Evolutionary conservation across 2,329 filamentous ascomycete genomes (phyloP), one percentile per base, ranked within the genome.

Genomic region (Penicillium sp.): DNA sequence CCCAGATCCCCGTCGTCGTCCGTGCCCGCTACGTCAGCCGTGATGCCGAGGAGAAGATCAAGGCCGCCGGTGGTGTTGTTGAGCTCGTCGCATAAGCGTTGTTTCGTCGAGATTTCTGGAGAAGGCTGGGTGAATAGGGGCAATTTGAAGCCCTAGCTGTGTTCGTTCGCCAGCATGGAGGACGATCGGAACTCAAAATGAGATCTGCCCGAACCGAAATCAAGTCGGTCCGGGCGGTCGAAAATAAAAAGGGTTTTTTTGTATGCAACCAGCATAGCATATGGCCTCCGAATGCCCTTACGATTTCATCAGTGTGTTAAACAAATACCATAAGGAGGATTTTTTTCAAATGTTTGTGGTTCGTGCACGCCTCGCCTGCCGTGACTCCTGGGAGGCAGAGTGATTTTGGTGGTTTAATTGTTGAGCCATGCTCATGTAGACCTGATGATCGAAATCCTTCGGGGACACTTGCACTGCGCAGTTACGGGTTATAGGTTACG

Each of bases 41-140:
- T 77, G 87, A 96, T 78, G 94, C 94, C 68, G 94, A 99, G 88
- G 84, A 90, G 83, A 99, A 99, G 89, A 97, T 99, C 81, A 96
- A 90, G 78, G 91, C 94, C 79, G 93, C 92, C 73, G 94, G 94
- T 79, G 93, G 93, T 80, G 90, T 96, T 74, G 83, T 96, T 73
- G 91, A 97, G 85, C 85, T 97, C 77, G 90, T 97, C 74, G 92
- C 91, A 81, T 97, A 89, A 84, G 72, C 67, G 68, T 62, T 64
- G 57, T 63, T 61, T 54, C 49, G 56, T 50, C 58, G 60, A 64
- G 67, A 56, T 62, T 57, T 62, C 55, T 46, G 61, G 63, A 63
- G 63, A 65, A 64, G 58, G 55, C 61, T 35, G 59, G 58, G 61
- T 63, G 63, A 63, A 64, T 62, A 59, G 57, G 60, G 62, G 61